Base-by-base conservation (phyloP, 2,329 filamentous ascomycete species). In the Aphanoascus verrucosus region DNA sequence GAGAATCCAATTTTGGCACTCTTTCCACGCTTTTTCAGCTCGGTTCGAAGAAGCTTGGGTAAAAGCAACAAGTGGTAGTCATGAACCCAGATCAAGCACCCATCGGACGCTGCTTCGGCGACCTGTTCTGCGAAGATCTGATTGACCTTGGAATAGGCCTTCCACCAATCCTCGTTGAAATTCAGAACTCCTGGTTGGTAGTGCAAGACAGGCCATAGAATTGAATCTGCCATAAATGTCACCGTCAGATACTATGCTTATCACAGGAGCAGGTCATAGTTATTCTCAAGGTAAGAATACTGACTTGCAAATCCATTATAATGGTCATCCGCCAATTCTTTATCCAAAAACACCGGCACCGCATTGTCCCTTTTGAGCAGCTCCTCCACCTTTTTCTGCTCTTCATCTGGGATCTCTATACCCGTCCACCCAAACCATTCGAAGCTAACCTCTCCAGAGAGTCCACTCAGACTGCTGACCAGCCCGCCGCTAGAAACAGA, bases 401-500 rank as follows among this genome's bases (percentile, higher is more conserved):
- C 89, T 41, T 80, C 77, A 55, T 93, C 86, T 40, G 88, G 86
- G 0, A 95, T 82, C 68, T 94, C 86, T 15, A 93, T 74, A 14
- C 91, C 90, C 0, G 91, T 89, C 91, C 91, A 96, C 57, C 90
- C 91, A 70, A 95, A 96, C 90, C 91, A 96, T 65, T 88, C 85
- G 69, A 95, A 95, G 61, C 83, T 86, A 17, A 88, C 94, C 3
- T 86, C 85, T 71, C 95, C 95, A 63, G 86, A 84, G 49, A 96
- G 74, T 20, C 90, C 90, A 54, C 87, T 91, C 52, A 96, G 76
- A 19, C 90, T 89, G 28, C 87, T 94, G 63, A 96, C 90, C 19
- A 96, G 80, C 11, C 90, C 90, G 53, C 90, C 90, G 9, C 90
- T 95, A 43, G 89, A 95, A 79, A 94, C 87, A 64, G 83, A 85